Percentiles rank a stretch among this genome's conserved stretches.
These are phyloP conservation scores for Lipomyces anomalus DNA, from an alignment of 805 yeast species.

Conservation along the genomic window DNA sequence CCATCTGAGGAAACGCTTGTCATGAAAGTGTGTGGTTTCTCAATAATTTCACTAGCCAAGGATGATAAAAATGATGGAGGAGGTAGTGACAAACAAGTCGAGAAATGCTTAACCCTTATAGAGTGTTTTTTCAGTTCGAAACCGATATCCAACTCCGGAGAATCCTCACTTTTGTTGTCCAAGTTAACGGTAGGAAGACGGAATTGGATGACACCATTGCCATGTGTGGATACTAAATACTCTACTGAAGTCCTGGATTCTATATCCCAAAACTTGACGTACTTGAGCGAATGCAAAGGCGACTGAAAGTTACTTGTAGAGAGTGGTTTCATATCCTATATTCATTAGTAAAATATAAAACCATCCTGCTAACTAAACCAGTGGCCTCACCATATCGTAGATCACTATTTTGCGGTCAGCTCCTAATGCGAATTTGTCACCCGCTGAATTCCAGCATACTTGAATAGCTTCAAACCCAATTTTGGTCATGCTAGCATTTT, in stretches of 20 bases:
- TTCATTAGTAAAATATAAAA: constrained; percentile 42
- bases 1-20: constrained; percentile 91
- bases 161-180: constrained; percentile 25
- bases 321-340: constrained; percentile 11
- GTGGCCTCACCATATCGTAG: constrained; percentile 35
- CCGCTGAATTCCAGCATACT: constrained; percentile 54
- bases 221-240: constrained; percentile 60
- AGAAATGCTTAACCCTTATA: constrained; percentile 74
- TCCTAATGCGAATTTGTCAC: constrained; percentile 74
- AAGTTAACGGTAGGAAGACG: no score
- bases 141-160: constrained; percentile 31
- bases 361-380: no score
- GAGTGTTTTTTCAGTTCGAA: constrained; percentile 75
- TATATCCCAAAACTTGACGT: constrained; percentile 39
- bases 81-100: constrained; percentile 34
- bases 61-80: constrained; percentile 3
- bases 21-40: constrained; percentile 43
- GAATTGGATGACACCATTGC: constrained; percentile 65
- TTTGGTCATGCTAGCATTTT: constrained; percentile 80
- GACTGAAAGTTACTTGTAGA: constrained; percentile 37
- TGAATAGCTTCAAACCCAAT: constrained; percentile 29
- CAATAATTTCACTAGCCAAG: background rate
- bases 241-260: constrained; percentile 32
- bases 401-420: constrained; percentile 58
- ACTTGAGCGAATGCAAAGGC: constrained; percentile 64